Conservation (phyloP, 352 stramenopile genomes). For the Blastocystis sp. region DNA sequence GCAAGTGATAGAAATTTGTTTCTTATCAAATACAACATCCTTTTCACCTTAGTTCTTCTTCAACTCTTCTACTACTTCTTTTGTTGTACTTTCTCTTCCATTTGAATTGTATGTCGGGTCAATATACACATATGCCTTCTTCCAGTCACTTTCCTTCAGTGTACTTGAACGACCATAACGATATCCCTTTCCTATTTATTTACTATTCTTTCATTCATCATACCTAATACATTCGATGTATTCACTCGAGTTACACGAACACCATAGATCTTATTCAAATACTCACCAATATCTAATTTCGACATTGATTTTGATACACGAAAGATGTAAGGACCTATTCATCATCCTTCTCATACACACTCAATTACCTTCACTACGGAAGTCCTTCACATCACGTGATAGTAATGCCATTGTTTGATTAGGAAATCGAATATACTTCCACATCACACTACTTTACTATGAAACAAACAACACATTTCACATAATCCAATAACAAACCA, state of each 20-base stretch:
- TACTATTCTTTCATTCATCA: neutral
- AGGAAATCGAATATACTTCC: slow-evolving; percentile 21
- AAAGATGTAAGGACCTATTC: neutral
- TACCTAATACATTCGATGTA: neutral
- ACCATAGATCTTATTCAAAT: neutral
- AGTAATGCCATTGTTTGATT: neutral
- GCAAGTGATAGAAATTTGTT: too few relatives aligned
- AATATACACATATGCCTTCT: slow-evolving; percentile 11
- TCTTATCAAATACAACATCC: too few relatives aligned
- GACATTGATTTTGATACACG: neutral
- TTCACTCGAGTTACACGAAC: neutral
- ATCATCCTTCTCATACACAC: neutral
- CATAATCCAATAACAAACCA: neutral
- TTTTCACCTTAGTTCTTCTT: slow-evolving; percentile 14
- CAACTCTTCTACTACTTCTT: neutral
- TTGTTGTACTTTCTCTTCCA: neutral
- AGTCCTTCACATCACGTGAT: neutral
- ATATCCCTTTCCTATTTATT: neutral
- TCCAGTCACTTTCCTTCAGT: neutral
- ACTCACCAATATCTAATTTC: neutral
- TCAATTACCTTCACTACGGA: neutral
- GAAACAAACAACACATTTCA: neutral
- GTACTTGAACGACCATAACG: neutral
- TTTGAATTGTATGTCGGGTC: neutral
- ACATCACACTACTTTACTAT: neutral